A percentile compares a stretch with the other conserved stretches of the same genome.
These are phyloP conservation scores for Pseudomonodictys pantanalensis DNA, from an alignment of 495 filamentous ascomycete species.

Conservation along the genomic window DNA sequence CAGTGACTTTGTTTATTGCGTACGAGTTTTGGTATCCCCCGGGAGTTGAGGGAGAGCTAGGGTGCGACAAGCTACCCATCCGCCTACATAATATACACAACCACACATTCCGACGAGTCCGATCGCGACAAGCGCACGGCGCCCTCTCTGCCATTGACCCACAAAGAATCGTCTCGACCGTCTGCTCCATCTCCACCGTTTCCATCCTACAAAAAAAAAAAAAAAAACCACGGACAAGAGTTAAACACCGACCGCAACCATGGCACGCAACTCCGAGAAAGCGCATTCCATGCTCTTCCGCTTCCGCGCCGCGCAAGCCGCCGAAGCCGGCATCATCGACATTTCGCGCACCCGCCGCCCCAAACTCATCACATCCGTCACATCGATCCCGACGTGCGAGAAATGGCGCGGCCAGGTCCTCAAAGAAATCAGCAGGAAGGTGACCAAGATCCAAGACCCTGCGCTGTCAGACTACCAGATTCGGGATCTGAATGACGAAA, in stretches of 20 bases:
- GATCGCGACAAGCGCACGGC: background rate
- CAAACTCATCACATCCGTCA: conserved; percentile 80
- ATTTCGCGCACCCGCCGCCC: conserved; percentile 85
- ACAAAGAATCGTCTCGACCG: background rate
- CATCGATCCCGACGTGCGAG: conserved; percentile 81
- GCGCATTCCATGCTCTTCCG: conserved; percentile 99
- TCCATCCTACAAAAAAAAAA: background rate
- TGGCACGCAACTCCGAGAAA: conserved; percentile 91
- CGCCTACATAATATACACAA: background rate
- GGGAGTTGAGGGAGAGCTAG: background rate
- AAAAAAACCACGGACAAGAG: background rate
- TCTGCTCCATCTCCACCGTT: background rate
- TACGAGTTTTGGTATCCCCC: background rate
- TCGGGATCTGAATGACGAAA: conserved; percentile 96
- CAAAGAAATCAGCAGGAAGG: conserved; percentile 95
- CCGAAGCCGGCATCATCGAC: conserved; percentile 93
- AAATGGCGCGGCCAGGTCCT: conserved; percentile 98
- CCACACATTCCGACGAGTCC: background rate
- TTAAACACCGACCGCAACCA: conserved; percentile 24
- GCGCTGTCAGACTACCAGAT: conserved; percentile 93
- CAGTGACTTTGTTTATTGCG: background rate
- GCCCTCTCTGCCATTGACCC: background rate
- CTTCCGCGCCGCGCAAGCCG: conserved; percentile 96
- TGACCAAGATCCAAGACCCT: conserved; percentile 87
- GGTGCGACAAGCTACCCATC: background rate